These are phyloP conservation scores for Trichocomaceae sp. DNA, from an alignment of 2,329 filamentous ascomycete species.

Conservation along the genomic window DNA sequence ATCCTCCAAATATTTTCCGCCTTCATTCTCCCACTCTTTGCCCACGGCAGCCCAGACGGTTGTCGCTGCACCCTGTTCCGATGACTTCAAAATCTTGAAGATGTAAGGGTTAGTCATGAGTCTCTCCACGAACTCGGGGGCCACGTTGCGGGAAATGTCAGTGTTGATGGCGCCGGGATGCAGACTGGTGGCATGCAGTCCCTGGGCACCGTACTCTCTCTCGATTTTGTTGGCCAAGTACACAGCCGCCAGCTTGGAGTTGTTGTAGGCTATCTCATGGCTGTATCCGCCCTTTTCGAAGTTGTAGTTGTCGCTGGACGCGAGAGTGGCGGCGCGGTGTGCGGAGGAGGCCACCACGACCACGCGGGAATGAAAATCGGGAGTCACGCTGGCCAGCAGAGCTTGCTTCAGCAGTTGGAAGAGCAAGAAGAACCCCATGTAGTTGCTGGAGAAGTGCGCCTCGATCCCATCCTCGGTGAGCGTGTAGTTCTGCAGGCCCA, in stretches of 20 bases:
- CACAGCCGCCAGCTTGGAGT: conserved; percentile 47
- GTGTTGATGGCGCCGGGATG: conserved; percentile 30
- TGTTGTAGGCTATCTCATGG: conserved; percentile 37
- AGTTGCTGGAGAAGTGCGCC: conserved; percentile 30
- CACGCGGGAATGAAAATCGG: conserved; percentile 41
- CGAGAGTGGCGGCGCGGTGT: conserved; percentile 32
- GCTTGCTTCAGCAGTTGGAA: conserved; percentile 22
- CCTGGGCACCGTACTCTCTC: conserved; percentile 38
- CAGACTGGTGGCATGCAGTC: conserved; percentile 40
- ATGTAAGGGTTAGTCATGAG: neutral
- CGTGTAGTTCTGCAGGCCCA: neutral
- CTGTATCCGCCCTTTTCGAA: conserved; percentile 21
- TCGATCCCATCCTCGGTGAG: conserved; percentile 24
- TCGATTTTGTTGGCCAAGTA: conserved; percentile 47
- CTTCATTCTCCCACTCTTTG: conserved; percentile 23
- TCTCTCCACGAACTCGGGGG: neutral
- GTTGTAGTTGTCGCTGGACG: conserved; percentile 14
- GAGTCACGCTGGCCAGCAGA: conserved; percentile 19
- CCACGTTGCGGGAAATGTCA: conserved; percentile 4
- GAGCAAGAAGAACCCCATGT: conserved; percentile 28
- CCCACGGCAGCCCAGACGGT: conserved; percentile 28
- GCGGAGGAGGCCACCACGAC: conserved; percentile 41
- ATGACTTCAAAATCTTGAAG: conserved; percentile 20
- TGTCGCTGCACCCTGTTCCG: conserved; percentile 33
- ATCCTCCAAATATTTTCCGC: conserved; percentile 27